Percentiles rank a stretch among this genome's conserved stretches.
Conservation (phyloP, 768 basidiomycete genomes). For the Termitomyces sp. region DNA sequence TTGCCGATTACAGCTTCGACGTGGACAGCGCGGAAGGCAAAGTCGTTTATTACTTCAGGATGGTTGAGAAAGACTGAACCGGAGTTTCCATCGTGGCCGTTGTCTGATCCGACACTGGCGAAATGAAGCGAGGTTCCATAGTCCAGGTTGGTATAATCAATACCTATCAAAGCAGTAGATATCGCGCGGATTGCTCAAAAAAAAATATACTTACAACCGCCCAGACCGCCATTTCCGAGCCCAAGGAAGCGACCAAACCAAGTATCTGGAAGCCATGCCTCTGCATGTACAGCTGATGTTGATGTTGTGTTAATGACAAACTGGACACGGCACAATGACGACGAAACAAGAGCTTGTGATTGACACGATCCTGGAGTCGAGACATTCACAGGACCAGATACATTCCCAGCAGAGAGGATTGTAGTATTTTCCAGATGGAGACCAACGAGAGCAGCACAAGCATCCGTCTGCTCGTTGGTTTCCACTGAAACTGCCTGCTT, state of each 20-base stretch:
- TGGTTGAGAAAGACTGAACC: neutral
- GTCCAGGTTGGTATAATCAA: conserved; percentile 4
- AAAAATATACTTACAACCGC: neutral
- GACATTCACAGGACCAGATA: neutral
- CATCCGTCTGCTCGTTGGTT: neutral
- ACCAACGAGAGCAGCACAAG: neutral
- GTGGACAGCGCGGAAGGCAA: conserved; percentile 8
- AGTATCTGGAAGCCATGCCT: conserved; percentile 8
- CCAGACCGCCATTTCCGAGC: conserved; percentile 3
- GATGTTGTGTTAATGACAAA: conserved; percentile 4
- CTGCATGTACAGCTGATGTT: conserved; percentile 5
- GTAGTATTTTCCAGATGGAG: conserved; percentile 3
- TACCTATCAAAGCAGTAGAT: neutral
- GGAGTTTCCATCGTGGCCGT: conserved; percentile 3
- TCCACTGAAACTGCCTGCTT: neutral
- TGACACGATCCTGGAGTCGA: conserved; percentile 6
- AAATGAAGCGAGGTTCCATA: conserved; percentile 6
- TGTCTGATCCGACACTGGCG: conserved; percentile 1
- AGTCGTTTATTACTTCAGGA: conserved; percentile 10
- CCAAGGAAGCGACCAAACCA: conserved; percentile 8
- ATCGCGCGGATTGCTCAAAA: neutral
- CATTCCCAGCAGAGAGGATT: neutral
- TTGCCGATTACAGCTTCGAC: conserved; percentile 7
- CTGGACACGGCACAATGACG: conserved; percentile 7
- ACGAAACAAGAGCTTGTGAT: neutral